Evolutionary conservation across 1,139 yeast genomes (phyloP).

Genomic region (Arxiozyma telluris): DNA sequence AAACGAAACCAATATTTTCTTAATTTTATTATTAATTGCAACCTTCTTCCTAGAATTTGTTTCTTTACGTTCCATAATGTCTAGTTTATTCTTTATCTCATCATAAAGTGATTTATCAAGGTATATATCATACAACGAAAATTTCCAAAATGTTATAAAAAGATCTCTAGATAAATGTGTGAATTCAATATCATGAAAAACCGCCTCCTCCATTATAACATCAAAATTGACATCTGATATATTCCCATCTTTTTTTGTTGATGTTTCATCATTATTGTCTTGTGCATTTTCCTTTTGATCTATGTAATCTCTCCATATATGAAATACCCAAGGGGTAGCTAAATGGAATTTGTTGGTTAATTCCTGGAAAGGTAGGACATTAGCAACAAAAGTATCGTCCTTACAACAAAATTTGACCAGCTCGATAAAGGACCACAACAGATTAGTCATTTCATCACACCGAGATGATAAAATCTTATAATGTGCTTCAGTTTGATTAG

Average conservation of each 20-base stretch:
- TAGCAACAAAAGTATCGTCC: constrained; percentile 31
- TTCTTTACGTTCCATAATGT: constrained; percentile 26
- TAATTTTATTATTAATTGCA: constrained; percentile 15
- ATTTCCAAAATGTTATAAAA: constrained; percentile 63
- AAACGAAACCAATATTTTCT: constrained; percentile 27
- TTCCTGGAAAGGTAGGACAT: constrained; percentile 40
- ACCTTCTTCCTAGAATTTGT: constrained; percentile 16
- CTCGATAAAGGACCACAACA: constrained; percentile 57
- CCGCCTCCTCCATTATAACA: constrained; percentile 16
- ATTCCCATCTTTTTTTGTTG: not conserved
- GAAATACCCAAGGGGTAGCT: constrained; percentile 63
- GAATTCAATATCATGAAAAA: constrained; percentile 32
- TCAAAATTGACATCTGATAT: constrained; percentile 18
- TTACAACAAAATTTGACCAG: constrained; percentile 46
- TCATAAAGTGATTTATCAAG: constrained; percentile 47
- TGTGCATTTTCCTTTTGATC: constrained; percentile 10
- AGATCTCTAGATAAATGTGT: constrained; percentile 37
- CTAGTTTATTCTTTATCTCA: constrained; percentile 37
- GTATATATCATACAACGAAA: constrained; percentile 65
- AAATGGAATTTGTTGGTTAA: constrained; percentile 45
- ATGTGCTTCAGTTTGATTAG: constrained; percentile 40
- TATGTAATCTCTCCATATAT: constrained; percentile 56
- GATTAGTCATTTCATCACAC: constrained; percentile 60
- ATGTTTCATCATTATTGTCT: constrained; percentile 1
- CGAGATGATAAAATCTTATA: constrained; percentile 65